Base-by-base conservation (phyloP, 495 filamentous ascomycete genomes). In the Astrocystis sublimbata region DNA sequence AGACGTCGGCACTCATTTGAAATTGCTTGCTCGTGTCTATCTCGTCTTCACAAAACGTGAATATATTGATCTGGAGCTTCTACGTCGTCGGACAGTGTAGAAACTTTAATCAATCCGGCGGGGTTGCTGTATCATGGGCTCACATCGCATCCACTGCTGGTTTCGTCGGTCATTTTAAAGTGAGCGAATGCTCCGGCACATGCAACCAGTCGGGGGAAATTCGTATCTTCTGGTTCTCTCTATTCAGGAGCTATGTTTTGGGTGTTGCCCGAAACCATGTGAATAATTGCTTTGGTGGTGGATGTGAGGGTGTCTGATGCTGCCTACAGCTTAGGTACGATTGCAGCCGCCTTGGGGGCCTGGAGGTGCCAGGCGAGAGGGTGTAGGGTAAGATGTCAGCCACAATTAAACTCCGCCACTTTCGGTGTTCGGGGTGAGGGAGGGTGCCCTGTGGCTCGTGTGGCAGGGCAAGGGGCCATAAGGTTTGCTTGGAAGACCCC, bases 1-100 rank as follows among this genome's bases (percentile, higher is more conserved):
- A 54, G 6, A 51, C 12, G 9, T 40, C 15, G 58, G 62, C 43
- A 69, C 58, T 69, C 69, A 67, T 65, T 56, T 63, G 46, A 8
- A 42, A n/a, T n/a, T n/a, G 24, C 35, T 41, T 45, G 35, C n/a
- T 17, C 17, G 38, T 19, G 47, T 21, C 13, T 55, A 1, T 6
- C 8, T 30, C 26, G 7, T 1, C 12, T 21, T 24, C 9, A 12
- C 28, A 21, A 21, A n/a, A 13, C 6, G 30, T 24, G 4, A 31
- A 6, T 12, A 45, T 49, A 12, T 26, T 28, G 21, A 17, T 15
- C 19, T n/a, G 23, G 2, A 21, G 19, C 23, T 8, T 21, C 7
- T 30, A 26, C 24, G 21, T 24, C 47, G n/a, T 42, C 0, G 24
- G 8, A 36, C 4, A 53, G 26, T 43, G 30, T 35, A 17, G 26